Base-by-base conservation (phyloP, 116 monocot genomes). In the Cymodocea nodosa region DNA sequence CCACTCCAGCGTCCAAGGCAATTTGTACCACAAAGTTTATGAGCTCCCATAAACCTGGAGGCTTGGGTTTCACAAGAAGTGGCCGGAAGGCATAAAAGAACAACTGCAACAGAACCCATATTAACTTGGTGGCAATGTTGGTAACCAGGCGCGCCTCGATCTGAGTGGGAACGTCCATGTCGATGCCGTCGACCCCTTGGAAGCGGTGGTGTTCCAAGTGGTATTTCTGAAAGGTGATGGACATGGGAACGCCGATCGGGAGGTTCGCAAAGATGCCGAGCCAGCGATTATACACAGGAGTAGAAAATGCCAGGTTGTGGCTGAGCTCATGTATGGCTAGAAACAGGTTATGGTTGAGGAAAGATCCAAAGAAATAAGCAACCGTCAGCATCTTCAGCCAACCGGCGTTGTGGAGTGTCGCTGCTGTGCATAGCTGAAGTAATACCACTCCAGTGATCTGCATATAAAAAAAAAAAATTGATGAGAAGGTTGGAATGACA, bases 301-400 rank as follows among this genome's bases (percentile, higher is more conserved):
- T 85, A 6, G 85, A 83, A 79, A 92, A 92, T 64, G 92, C 92
- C 0, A 92, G 83, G 73, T 92, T 92, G 84, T 87, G 92, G 78
- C 85, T 87, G 37, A 92, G 84, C 70, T 92, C 92, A 24, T 92
- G 92, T 64, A 92, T 92, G 69, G 92, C 92, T 1, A 92, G 83
- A 75, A 92, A 92, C 72, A 92, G 85, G 55, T 87, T 92, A 80
- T 92, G 92, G 77, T 87, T 92, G 56, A 92, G 82, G 76, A 92
- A 87, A 40, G 92, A 87, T 25, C 92, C 92, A 36, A 92, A 88
- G 69, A 92, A 92, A 74, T 87, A 87, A 2, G 92, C 76, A 59
- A 78, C 73, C 0, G 62, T 44, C 10, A 88, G 51, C 23, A 93
- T 81, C 80, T 88, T 93, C 59, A 77, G 50, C 93, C 93, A 93